Evolutionary conservation across 495 filamentous ascomycete genomes (phyloP).

Genomic region (Neurospora sp.): DNA sequence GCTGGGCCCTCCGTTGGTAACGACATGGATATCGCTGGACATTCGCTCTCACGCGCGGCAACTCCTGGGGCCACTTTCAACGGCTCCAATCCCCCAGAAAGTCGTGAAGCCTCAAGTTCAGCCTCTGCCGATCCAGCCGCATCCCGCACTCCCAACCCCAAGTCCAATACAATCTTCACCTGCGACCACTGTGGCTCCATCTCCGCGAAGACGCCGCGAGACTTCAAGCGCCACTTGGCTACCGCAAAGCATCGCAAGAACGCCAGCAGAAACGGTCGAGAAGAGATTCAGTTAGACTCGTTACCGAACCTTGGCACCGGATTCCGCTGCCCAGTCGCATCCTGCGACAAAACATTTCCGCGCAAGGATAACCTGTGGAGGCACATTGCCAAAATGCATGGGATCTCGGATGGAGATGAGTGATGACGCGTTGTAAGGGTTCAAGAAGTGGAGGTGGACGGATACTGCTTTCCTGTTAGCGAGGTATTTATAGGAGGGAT

Average conservation of each 20-base stretch:
- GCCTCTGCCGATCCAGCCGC: not conserved
- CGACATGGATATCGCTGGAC: no score
- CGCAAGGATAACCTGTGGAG: not conserved
- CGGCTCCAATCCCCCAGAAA: no score
- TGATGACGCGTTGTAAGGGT: not conserved
- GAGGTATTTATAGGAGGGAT: no score
- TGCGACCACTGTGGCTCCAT: not conserved
- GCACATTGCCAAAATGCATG: not conserved
- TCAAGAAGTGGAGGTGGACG: not conserved
- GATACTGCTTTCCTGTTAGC: not conserved
- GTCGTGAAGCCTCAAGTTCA: not conserved
- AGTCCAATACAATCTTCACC: not conserved
- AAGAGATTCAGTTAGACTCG: no score
- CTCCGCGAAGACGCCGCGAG: not conserved
- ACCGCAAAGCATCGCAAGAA: not conserved
- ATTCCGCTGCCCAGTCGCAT: not conserved
- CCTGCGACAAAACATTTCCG: not conserved
- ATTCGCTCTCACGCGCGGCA: not conserved
- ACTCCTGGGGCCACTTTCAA: accelerated
- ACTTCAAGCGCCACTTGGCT: not conserved
- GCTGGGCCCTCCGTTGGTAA: not conserved
- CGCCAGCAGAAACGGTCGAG: not conserved
- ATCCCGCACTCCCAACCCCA: not conserved
- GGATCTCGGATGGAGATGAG: not conserved
- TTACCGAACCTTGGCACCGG: no score